Conservation (phyloP, 805 yeast genomes). For the Zygotorulaspora florentina region DNA sequence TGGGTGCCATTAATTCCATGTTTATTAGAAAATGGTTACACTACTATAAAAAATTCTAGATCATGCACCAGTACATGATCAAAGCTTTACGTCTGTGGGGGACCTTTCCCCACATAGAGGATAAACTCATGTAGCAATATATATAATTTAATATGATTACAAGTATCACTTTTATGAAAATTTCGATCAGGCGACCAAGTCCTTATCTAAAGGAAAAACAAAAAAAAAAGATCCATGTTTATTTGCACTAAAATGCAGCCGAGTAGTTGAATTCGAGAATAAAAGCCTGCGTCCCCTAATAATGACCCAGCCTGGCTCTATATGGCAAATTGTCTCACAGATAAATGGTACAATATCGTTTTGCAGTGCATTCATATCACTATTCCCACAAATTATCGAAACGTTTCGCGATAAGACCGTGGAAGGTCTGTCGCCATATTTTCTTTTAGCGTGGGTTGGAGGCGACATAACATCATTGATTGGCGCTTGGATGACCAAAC, state of each 20-base stretch:
- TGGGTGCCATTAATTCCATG: constrained; percentile 20
- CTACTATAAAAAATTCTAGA: constrained; percentile 32
- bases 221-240: not conserved
- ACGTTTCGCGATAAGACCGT: constrained; percentile 55
- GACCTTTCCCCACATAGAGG: no score
- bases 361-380: constrained; percentile 44
- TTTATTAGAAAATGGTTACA: constrained; percentile 35
- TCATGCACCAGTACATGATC: not conserved
- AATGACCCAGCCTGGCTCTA: constrained; percentile 13
- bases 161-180: no score
- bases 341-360: constrained; percentile 44
- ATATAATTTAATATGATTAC: no score
- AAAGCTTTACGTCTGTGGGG: not conserved
- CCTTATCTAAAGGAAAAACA: not conserved
- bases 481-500: constrained; percentile 75
- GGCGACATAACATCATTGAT: constrained; percentile 49
- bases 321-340: constrained; percentile 33
- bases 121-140: no score
- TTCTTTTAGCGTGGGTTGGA: constrained; percentile 43
- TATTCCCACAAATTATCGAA: constrained; percentile 55
- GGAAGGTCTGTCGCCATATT: constrained; percentile 53
- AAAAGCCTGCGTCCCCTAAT: not conserved
- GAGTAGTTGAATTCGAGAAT: not conserved
- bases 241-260: not conserved
- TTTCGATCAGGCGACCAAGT: no score